Conservation (phyloP, 2,329 filamentous ascomycete genomes). For the Cercospora beticola region DNA sequence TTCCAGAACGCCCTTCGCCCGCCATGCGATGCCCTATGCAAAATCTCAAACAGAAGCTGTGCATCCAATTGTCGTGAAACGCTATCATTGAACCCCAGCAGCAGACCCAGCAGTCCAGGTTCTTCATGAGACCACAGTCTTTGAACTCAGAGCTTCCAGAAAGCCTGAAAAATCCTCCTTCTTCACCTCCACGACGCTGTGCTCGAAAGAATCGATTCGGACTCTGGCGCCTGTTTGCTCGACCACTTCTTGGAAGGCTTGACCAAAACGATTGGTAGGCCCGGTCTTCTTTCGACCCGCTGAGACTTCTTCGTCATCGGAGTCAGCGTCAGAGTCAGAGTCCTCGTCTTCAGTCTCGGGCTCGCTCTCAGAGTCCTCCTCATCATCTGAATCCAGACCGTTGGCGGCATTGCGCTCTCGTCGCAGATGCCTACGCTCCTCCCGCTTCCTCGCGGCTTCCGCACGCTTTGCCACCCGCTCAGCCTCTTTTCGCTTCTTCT, state of each 20-base stretch:
- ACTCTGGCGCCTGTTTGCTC: conserved; percentile 86
- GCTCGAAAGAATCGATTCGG: conserved; percentile 93
- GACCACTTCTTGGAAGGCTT: conserved; percentile 92
- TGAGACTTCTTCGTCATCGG: conserved; percentile 53
- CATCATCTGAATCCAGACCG: conserved; percentile 48
- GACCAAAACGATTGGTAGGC: conserved; percentile 85
- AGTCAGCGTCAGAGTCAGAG: conserved; percentile 35
- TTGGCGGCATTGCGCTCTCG: conserved; percentile 62
- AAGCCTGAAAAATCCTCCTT: conserved; percentile 93
- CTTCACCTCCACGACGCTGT: conserved; percentile 95
- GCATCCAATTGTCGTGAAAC: background rate
- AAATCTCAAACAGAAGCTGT: conserved; percentile 3
- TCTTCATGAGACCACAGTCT: conserved; percentile 67
- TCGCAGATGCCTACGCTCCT: conserved; percentile 58
- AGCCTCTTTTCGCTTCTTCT: conserved; percentile 59
- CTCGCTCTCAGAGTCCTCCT: conserved; percentile 57
- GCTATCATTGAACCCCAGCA: conserved; percentile 11
- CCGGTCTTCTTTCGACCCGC: conserved; percentile 62
- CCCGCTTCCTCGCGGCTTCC: conserved; percentile 58
- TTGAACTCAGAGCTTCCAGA: conserved; percentile 86
- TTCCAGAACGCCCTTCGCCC: background rate
- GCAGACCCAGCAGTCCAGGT: background rate
- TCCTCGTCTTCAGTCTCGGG: conserved; percentile 30
- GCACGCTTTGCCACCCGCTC: conserved; percentile 46
- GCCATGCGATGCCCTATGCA: background rate